Evolutionary conservation across 2,329 filamentous ascomycete species (phyloP).

Genomic region (Colletotrichum tropicicola): DNA sequence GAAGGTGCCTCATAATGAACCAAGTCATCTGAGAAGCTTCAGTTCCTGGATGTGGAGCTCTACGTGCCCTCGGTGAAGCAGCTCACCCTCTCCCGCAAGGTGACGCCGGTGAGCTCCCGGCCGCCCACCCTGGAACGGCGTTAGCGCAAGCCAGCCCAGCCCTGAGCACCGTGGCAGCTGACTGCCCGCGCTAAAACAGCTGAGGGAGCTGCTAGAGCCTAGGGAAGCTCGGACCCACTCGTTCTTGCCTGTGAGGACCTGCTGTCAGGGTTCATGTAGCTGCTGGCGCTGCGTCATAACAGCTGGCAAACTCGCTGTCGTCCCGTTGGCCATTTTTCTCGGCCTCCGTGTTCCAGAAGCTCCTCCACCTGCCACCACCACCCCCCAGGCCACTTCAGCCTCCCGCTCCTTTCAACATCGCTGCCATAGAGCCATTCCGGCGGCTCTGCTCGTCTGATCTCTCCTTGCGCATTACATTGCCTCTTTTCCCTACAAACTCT

Average conservation of each 20-base stretch:
- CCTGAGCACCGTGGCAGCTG: background rate
- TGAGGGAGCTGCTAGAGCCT: background rate
- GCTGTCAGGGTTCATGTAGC: no score
- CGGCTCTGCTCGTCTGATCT: conserved; percentile 3
- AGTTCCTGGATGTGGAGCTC: no score
- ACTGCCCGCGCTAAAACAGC: background rate
- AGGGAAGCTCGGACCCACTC: background rate
- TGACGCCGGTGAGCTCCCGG: background rate
- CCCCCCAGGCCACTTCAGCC: background rate
- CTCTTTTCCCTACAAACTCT: background rate
- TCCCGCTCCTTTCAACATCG: conserved; percentile 9
- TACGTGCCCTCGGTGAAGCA: background rate
- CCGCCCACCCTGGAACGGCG: no score
- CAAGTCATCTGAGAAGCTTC: no score
- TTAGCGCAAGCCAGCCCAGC: no score
- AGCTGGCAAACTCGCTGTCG: no score
- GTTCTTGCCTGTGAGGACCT: background rate
- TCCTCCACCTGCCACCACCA: background rate
- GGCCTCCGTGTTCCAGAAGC: background rate
- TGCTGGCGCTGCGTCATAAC: background rate
- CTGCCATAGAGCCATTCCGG: conserved; percentile 1
- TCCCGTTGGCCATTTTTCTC: background rate
- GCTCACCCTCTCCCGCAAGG: background rate
- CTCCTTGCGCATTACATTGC: background rate
- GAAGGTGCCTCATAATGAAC: no score